A percentile compares a stretch with the other conserved stretches of the same genome.
Conservation (phyloP, 192 early-diverging fungal genomes). For the Glomus cerebriforme region DNA sequence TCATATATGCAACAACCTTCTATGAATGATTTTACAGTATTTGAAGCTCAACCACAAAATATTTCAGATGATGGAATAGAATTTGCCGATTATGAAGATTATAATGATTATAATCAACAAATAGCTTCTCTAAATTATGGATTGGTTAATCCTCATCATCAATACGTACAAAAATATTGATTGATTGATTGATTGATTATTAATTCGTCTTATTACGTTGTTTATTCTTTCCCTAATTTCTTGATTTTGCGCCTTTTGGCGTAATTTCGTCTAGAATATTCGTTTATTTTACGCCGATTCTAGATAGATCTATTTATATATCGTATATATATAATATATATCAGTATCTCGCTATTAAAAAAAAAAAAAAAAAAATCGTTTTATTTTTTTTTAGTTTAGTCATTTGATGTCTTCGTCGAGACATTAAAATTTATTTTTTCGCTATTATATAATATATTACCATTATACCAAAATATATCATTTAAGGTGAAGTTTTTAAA, state of each 20-base stretch:
- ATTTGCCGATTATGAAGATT: not conserved
- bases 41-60: not conserved
- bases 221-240: not conserved
- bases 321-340: no score
- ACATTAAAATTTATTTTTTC: no score
- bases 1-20: not conserved
- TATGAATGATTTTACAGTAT: not conserved
- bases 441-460: no score
- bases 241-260: not conserved
- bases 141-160: not conserved
- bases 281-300: not conserved
- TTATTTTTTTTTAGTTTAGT: no score
- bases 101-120: constrained; percentile 1
- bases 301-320: not conserved
- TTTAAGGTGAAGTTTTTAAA: not conserved
- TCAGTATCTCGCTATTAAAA: not conserved
- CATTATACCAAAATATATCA: no score
- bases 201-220: not conserved
- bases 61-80: not conserved
- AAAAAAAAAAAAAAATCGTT: not conserved
- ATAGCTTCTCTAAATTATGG: not conserved
- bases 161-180: not conserved
- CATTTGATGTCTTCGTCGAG: not conserved
- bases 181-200: not conserved
- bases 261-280: not conserved